phyloP scores from a whole-genome alignment of 2,329 filamentous ascomycete species.

The Aureobasidium sp. region DNA sequence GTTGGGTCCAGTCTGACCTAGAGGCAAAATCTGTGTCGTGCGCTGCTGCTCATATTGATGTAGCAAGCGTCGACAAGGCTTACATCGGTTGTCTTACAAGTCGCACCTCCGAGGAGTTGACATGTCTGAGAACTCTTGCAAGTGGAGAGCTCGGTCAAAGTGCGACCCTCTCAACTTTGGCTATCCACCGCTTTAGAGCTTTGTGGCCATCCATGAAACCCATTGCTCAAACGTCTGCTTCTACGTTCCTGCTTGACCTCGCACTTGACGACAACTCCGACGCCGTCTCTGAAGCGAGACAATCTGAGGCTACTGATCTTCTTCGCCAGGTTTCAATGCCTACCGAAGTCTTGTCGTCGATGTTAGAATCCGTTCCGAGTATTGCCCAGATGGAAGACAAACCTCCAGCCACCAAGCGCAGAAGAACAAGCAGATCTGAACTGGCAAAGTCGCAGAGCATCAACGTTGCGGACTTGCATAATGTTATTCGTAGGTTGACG shows the following conservation, averaged over 20 bases:
- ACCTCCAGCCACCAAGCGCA: constrained; percentile 68
- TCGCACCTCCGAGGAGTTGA: constrained; percentile 52
- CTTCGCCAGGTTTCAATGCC: constrained; percentile 67
- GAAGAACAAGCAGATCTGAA: constrained; percentile 69
- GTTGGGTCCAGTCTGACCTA: constrained; percentile 53
- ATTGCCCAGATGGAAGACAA: constrained; percentile 66
- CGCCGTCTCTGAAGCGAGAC: constrained; percentile 33
- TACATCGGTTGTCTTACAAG: constrained; percentile 48
- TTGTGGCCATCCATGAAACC: constrained; percentile 69
- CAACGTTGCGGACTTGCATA: constrained; percentile 58
- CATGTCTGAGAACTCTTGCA: constrained; percentile 47
- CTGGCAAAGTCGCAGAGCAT: constrained; percentile 55
- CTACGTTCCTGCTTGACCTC: constrained; percentile 57
- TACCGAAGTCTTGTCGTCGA: constrained; percentile 62
- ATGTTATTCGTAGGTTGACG: constrained; percentile 68
- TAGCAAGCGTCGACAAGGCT: constrained; percentile 45
- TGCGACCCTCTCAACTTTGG: constrained; percentile 53
- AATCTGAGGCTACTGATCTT: constrained; percentile 60
- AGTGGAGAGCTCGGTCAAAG: constrained; percentile 33
- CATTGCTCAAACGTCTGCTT: constrained; percentile 52
- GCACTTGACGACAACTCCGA: constrained; percentile 41
- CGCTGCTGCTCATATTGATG: constrained; percentile 41
- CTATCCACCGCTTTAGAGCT: constrained; percentile 61
- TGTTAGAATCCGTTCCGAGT: constrained; percentile 67
- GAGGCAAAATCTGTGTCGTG: constrained; percentile 48